These are phyloP conservation scores for Taiozyma sp. DNA, from an alignment of 1,139 yeast genomes.

Conservation along the genomic window DNA sequence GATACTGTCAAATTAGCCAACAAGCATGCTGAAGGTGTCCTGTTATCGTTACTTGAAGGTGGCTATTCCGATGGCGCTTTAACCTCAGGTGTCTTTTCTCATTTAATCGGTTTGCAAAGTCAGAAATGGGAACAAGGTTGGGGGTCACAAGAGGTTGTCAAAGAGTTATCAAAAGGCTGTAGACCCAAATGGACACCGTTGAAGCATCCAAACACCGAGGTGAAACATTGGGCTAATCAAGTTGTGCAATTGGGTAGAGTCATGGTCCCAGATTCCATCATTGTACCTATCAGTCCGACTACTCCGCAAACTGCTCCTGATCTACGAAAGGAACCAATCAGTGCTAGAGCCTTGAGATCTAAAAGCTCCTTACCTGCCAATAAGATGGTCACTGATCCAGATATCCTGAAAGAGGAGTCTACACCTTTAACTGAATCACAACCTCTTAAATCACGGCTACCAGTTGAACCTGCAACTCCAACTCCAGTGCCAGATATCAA, in stretches of 20 bases:
- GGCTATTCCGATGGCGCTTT: constrained; percentile 87
- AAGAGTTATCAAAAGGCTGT: constrained; percentile 67
- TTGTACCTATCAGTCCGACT: constrained; percentile 4
- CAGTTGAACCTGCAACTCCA: background rate
- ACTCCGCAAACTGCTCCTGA: background rate
- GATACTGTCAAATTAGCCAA: constrained; percentile 67
- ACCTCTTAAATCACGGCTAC: background rate
- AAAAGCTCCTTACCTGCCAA: constrained; percentile 10
- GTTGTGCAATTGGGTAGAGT: constrained; percentile 64
- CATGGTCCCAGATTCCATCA: constrained; percentile 49
- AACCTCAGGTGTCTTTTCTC: constrained; percentile 76
- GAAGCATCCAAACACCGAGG: constrained; percentile 44
- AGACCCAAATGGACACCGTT: constrained; percentile 61
- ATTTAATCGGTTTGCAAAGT: constrained; percentile 60
- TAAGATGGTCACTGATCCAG: constrained; percentile 6
- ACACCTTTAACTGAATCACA: background rate
- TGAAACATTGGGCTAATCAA: constrained; percentile 57
- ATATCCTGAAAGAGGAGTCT: background rate
- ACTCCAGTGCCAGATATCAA: constrained; percentile 1
- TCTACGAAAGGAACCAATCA: constrained; percentile 1
- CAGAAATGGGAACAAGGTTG: constrained; percentile 58
- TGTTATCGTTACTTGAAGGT: constrained; percentile 75
- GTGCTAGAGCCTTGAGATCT: constrained; percentile 15
- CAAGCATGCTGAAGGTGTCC: constrained; percentile 56
- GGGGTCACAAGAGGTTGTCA: constrained; percentile 61